Conservation (phyloP, 768 basidiomycete species). For the Lactarius hengduanensis region DNA sequence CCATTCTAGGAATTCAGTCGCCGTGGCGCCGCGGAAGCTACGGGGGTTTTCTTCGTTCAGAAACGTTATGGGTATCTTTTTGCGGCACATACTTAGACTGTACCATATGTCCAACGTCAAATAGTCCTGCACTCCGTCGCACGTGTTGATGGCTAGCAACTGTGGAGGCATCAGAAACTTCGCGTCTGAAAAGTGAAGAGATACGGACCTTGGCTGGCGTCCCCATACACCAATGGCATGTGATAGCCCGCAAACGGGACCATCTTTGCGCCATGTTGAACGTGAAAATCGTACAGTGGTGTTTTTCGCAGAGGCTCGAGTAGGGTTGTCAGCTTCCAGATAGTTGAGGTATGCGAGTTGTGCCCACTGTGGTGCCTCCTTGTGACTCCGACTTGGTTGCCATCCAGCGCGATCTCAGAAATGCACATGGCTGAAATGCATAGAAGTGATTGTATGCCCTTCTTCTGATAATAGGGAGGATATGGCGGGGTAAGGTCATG, state of each 20-base stretch:
- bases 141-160: slow-evolving; percentile 91
- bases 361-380: slow-evolving; percentile 5
- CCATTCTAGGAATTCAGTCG: slow-evolving; percentile 81
- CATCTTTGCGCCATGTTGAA: slow-evolving; percentile 85
- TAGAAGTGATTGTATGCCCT: too few relatives aligned
- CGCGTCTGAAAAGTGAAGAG: slow-evolving; percentile 1
- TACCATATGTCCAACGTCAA: slow-evolving; percentile 99
- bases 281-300: slow-evolving; percentile 85
- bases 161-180: slow-evolving; percentile 35
- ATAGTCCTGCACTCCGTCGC: slow-evolving; percentile 77
- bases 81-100: slow-evolving; percentile 68
- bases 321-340: not conserved
- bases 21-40: slow-evolving; percentile 80
- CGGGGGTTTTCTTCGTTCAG: not conserved
- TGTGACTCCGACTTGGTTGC: slow-evolving; percentile 11
- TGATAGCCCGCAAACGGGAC: slow-evolving; percentile 93
- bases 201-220: slow-evolving; percentile 70
- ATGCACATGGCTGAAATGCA: not conserved
- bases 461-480: not conserved
- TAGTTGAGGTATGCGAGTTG: not conserved
- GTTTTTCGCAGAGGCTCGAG: slow-evolving; percentile 54
- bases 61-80: not conserved
- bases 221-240: slow-evolving; percentile 89
- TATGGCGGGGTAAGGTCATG: slow-evolving; percentile 8
- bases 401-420: not conserved